Base-by-base conservation (phyloP, 2,329 filamentous ascomycete genomes). In the Chlorencoelia australis region DNA sequence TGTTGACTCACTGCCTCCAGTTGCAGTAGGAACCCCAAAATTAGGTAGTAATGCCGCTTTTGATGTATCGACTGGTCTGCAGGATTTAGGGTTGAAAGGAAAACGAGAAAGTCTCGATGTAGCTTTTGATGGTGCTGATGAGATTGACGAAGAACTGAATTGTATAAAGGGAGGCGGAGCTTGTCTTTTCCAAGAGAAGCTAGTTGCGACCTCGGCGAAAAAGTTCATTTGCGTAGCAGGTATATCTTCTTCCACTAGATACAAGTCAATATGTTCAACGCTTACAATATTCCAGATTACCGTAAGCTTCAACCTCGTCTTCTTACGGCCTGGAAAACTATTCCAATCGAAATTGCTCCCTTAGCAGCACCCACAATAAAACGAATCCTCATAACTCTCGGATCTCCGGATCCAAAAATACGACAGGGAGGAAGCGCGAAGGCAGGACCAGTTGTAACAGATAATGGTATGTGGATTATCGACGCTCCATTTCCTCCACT, bases 131-230 rank as follows among this genome's bases (percentile, higher is more conserved):
- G 91, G 91, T 36, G 91, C 91, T 4, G 91, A 98, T 58, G 91
- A 98, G 66, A 87, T 98, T 20, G 91, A 98, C 57, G 79, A 85
- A 30, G 83, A 93, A 35, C 65, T 98, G 42, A 98, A 96, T 62
- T 86, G 89, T 56, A 96, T 98, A 66, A 96, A 96, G 67, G 91
- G 91, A 37, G 91, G 91, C 33, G 91, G 91, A 40, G 91, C 87
- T n/a, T 98, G 91, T 62, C 65, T 96, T 39, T 94, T 94, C 66
- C 91, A 96, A 61, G 91, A 98, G 65, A 98, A 98, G 67, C 69
- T 98, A 22, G 88, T 98, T 4, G 88, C 88, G 4, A 75, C 85
- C 42, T 75, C 82, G 33, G 81, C 86, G 3, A 82, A 77, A 61
- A 83, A 84, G 56, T 94, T 95, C 54, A 71, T 95, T 44, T 89